Conservation (phyloP, 768 basidiomycete species). For the Imleria badia region DNA sequence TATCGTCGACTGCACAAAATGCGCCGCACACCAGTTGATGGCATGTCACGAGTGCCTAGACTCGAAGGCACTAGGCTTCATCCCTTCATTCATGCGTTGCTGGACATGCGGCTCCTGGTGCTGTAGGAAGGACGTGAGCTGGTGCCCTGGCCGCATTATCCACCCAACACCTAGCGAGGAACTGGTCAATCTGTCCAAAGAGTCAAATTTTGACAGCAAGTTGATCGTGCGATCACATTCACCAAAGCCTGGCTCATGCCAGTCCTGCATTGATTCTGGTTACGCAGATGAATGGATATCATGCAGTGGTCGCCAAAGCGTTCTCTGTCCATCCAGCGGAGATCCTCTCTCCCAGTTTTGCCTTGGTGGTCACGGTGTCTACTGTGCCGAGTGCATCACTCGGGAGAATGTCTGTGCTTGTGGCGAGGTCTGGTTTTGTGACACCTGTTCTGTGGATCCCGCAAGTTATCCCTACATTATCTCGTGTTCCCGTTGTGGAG, state of each 20-base stretch:
- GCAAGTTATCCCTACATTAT: not conserved
- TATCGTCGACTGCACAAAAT: not conserved
- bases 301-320: not conserved
- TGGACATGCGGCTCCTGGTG: not conserved
- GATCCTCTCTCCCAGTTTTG: not conserved
- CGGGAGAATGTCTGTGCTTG: not conserved
- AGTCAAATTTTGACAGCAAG: no score
- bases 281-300: not conserved
- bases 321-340: not conserved
- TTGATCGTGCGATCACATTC: not conserved
- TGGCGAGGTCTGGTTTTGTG: not conserved
- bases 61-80: not conserved
- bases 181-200: not conserved
- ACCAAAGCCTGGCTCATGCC: not conserved
- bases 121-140: not conserved
- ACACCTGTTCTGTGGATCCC: not conserved
- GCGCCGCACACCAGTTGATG: not conserved
- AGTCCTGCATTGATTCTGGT: not conserved
- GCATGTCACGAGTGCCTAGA: not conserved
- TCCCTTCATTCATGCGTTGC: not conserved
- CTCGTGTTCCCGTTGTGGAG: not conserved
- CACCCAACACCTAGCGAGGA: not conserved
- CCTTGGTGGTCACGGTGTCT: not conserved
- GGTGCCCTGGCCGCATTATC: not conserved
- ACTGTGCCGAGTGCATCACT: not conserved